These are phyloP conservation scores for Scleromitrula shiraiana DNA, from an alignment of 2,329 filamentous ascomycete species.

Conservation along the genomic window DNA sequence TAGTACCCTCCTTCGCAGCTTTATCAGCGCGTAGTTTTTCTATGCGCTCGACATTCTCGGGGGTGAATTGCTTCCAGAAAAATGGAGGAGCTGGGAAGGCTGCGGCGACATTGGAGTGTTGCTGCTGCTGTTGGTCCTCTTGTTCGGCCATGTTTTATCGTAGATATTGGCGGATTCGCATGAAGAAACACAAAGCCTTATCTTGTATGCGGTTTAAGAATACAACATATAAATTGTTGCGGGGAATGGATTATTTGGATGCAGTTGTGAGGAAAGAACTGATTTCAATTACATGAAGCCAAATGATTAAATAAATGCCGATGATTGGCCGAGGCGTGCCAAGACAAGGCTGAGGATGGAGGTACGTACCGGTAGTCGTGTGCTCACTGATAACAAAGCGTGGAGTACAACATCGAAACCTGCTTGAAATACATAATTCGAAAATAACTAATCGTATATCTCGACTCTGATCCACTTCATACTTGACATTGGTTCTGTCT, in stretches of 20 bases:
- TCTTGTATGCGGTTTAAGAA: no score
- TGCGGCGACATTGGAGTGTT: conserved; percentile 46
- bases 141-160: conserved; percentile 50
- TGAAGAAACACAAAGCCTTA: no score
- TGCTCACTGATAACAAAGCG: no score
- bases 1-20: conserved; percentile 1
- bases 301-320: conserved; percentile 1
- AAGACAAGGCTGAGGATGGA: background rate
- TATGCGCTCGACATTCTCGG: conserved; percentile 59
- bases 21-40: conserved; percentile 36
- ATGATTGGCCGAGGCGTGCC: background rate
- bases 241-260: no score
- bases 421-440: background rate
- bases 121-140: conserved; percentile 33
- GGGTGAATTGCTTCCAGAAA: conserved; percentile 84
- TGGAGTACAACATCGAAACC: no score
- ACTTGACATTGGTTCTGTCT: background rate
- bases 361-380: no score
- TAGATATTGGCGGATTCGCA: no score
- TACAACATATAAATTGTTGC: no score
- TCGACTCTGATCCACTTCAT: background rate
- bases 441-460: background rate
- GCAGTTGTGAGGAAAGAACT: no score
- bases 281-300: no score
- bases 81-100: conserved; percentile 81